Evolutionary conservation across 371 early-diverging fungal species (phyloP).

Genomic region (Haplosporangium sp.): DNA sequence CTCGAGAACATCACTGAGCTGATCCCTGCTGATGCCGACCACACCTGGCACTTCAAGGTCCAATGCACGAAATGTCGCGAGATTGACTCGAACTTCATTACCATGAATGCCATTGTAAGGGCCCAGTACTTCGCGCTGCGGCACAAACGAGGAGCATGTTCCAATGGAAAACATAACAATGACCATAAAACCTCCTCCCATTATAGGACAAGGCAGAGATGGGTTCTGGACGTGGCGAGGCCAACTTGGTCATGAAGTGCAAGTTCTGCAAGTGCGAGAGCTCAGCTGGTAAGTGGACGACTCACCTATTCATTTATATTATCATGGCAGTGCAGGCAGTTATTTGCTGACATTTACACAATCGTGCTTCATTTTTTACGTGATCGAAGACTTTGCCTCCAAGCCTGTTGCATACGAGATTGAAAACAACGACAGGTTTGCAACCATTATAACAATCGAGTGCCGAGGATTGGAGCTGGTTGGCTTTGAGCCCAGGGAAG

Average conservation of each 20-base stretch:
- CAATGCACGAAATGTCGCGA: slow-evolving; percentile 89
- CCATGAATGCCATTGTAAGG: slow-evolving; percentile 75
- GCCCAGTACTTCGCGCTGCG: neutral
- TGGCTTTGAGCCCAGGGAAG: slow-evolving; percentile 79
- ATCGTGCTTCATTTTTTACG: neutral
- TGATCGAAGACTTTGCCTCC: slow-evolving; percentile 64
- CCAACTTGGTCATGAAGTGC: slow-evolving; percentile 93
- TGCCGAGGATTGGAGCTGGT: slow-evolving; percentile 90
- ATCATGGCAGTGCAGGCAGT: neutral
- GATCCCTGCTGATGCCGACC: slow-evolving; percentile 67
- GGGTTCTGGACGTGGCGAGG: slow-evolving; percentile 72
- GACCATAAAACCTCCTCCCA: neutral
- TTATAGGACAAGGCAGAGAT: slow-evolving; percentile 51
- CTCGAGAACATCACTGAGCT: slow-evolving; percentile 86
- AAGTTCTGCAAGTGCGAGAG: slow-evolving; percentile 91
- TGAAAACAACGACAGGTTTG: slow-evolving; percentile 71
- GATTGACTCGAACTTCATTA: slow-evolving; percentile 77
- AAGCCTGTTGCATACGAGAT: slow-evolving; percentile 70
- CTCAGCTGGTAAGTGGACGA: slow-evolving; percentile 67
- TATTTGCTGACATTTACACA: neutral
- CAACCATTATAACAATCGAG: slow-evolving; percentile 79
- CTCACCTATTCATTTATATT: neutral
- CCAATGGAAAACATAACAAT: slow-evolving; percentile 31
- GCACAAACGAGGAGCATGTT: neutral
- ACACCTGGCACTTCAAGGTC: slow-evolving; percentile 86